These are phyloP conservation scores for Waltergamsia citrina DNA, from an alignment of 2,329 filamentous ascomycete genomes.

Conservation along the genomic window DNA sequence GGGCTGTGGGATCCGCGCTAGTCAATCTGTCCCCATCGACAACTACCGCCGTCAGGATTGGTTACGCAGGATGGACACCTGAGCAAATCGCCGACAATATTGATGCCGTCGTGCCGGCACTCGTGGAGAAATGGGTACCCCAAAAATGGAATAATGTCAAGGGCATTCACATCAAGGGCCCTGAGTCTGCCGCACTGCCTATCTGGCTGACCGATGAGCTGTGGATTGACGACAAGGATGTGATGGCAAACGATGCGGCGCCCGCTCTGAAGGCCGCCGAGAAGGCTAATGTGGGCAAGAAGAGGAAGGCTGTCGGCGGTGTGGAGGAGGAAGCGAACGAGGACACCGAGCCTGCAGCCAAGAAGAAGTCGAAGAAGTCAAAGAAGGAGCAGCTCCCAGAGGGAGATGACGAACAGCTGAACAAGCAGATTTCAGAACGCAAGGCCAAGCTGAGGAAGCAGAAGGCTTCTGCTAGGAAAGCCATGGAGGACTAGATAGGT, in stretches of 20 bases:
- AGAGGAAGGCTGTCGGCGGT: constrained; percentile 41
- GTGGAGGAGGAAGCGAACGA: constrained; percentile 28
- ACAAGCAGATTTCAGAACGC: constrained; percentile 50
- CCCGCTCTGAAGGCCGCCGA: constrained; percentile 22
- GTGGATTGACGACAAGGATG: constrained; percentile 70
- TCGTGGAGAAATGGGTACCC: constrained; percentile 73
- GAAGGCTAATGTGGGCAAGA: constrained; percentile 56
- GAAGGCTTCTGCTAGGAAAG: constrained; percentile 46
- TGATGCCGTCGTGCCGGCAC: constrained; percentile 54
- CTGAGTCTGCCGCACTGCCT: constrained; percentile 80
- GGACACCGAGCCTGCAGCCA: too few species aligned
- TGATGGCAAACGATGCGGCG: constrained; percentile 53
- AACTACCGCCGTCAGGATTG: constrained; percentile 74
- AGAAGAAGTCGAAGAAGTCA: constrained; percentile 11
- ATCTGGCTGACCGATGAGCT: constrained; percentile 90
- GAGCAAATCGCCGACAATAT: constrained; percentile 76
- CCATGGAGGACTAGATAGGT: constrained; percentile 9
- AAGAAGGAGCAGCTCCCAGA: constrained; percentile 24
- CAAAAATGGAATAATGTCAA: constrained; percentile 83
- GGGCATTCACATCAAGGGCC: constrained; percentile 82
- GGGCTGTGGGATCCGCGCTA: constrained; percentile 65
- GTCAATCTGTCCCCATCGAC: constrained; percentile 71
- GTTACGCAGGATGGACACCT: constrained; percentile 62
- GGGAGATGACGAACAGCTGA: constrained; percentile 41
- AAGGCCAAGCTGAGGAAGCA: constrained; percentile 50